Conservation (phyloP, 1,139 yeast species). For the Zygoascus sp. region DNA sequence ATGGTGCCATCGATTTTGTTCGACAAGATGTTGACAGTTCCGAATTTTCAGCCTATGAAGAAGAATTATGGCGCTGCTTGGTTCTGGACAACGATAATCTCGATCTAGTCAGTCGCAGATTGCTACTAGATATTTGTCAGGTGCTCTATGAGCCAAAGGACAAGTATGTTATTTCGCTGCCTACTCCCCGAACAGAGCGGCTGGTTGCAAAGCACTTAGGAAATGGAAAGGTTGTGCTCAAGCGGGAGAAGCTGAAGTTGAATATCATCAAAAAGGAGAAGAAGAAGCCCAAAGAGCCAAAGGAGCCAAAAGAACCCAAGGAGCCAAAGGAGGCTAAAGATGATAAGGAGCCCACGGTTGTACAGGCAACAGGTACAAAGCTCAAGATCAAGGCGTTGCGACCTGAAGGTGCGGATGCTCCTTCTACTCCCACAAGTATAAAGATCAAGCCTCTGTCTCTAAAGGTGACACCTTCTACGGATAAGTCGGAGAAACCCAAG, state of each 20-base stretch:
- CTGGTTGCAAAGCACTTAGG: conserved; percentile 54
- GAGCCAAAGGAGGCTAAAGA: no score
- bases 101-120: conserved; percentile 56
- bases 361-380: conserved; percentile 7
- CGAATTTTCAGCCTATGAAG: conserved; percentile 45
- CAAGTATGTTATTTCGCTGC: conserved; percentile 54
- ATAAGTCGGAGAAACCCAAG: not conserved
- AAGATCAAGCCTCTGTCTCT: conserved; percentile 17
- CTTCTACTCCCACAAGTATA: conserved; percentile 1
- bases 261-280: conserved; percentile 6
- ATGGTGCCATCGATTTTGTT: conserved; percentile 62
- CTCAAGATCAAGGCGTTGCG: conserved; percentile 14
- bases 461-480: conserved; percentile 20
- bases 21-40: conserved; percentile 64
- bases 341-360: no score
- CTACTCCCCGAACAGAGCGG: conserved; percentile 64
- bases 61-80: conserved; percentile 59
- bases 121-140: conserved; percentile 59
- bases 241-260: conserved; percentile 14
- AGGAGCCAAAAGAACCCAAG: conserved; percentile 5
- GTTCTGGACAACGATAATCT: conserved; percentile 45
- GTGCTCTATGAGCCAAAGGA: conserved; percentile 64
- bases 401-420: not conserved
- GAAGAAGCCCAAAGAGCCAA: conserved; percentile 10
- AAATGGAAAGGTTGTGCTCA: conserved; percentile 42